phyloP scores from a whole-genome alignment of 495 filamentous ascomycete species.

The Daldinia vernicosa region DNA sequence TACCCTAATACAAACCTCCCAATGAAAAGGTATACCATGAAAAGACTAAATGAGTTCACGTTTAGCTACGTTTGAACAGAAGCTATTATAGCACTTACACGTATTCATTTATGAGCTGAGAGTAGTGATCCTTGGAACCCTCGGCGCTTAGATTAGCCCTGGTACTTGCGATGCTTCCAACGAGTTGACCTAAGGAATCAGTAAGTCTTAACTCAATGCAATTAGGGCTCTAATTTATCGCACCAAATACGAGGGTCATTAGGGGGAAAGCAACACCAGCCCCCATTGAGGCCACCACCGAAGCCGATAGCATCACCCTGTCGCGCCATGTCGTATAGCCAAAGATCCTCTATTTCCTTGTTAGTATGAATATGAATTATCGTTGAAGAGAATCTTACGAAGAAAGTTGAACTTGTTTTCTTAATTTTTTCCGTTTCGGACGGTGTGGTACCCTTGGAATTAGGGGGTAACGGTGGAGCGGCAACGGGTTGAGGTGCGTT shows the following conservation, averaged over 20 bases:
- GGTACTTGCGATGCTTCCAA: conserved; percentile 45
- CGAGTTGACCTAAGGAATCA: conserved; percentile 49
- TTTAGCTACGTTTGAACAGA: not conserved
- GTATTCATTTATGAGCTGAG: conserved; percentile 36
- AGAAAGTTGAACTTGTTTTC: conserved; percentile 49
- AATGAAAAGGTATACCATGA: conserved; percentile 70
- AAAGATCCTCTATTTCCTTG: conserved; percentile 55
- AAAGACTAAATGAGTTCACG: conserved; percentile 51
- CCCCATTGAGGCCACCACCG: conserved; percentile 57
- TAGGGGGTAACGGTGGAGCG: conserved; percentile 4
- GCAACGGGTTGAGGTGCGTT: conserved; percentile 5
- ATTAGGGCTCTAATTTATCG: not conserved
- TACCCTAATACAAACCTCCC: conserved; percentile 67
- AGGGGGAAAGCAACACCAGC: conserved; percentile 60
- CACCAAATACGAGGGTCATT: conserved; percentile 61
- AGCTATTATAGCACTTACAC: conserved; percentile 32
- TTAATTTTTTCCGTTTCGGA: conserved; percentile 38
- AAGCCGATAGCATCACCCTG: conserved; percentile 49
- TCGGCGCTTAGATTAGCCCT: conserved; percentile 25
- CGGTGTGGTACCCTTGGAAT: not conserved
- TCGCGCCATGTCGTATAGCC: conserved; percentile 59
- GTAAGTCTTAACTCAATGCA: conserved; percentile 14
- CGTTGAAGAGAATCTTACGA: conserved; percentile 37
- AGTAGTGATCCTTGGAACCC: conserved; percentile 31
- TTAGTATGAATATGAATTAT: conserved; percentile 13